These are phyloP conservation scores for Pelargonium australe DNA, from an alignment of 441 rosid genomes.

Conservation along the genomic window DNA sequence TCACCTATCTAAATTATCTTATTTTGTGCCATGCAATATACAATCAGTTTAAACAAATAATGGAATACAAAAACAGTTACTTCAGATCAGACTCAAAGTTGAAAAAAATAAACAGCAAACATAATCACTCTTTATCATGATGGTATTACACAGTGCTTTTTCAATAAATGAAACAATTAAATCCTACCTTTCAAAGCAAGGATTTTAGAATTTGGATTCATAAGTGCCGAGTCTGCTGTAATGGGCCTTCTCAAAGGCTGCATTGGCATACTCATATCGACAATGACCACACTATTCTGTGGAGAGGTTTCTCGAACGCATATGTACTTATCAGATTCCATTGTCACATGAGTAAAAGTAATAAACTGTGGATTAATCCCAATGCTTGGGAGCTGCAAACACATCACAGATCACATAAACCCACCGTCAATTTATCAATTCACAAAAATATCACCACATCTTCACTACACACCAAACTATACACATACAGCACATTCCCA, in stretches of 20 bases:
- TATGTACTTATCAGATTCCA: conserved; percentile 56
- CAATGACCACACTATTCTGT: conserved; percentile 29
- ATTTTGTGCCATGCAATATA: neutral
- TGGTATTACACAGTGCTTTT: neutral
- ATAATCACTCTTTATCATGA: neutral
- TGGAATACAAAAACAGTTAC: neutral
- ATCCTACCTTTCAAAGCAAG: conserved; percentile 27
- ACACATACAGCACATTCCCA: neutral
- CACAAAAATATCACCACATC: neutral
- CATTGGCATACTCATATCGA: conserved; percentile 29
- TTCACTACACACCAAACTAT: neutral
- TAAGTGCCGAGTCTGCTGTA: conserved; percentile 30
- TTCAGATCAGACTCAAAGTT: neutral
- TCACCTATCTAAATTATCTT: neutral
- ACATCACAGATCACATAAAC: conserved; percentile 23
- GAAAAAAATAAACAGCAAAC: neutral
- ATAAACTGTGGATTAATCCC: conserved; percentile 29
- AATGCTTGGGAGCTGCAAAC: conserved; percentile 29
- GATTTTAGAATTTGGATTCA: conserved; percentile 29
- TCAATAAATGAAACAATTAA: neutral
- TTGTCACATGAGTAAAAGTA: conserved; percentile 32
- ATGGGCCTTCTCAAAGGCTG: conserved; percentile 28
- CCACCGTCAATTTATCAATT: conserved; percentile 17
- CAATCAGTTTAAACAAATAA: neutral
- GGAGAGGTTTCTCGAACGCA: conserved; percentile 40